A percentile compares a stretch with the other conserved stretches of the same genome.
Conservation (phyloP, 371 early-diverging fungal genomes). For the Mucor indicus region DNA sequence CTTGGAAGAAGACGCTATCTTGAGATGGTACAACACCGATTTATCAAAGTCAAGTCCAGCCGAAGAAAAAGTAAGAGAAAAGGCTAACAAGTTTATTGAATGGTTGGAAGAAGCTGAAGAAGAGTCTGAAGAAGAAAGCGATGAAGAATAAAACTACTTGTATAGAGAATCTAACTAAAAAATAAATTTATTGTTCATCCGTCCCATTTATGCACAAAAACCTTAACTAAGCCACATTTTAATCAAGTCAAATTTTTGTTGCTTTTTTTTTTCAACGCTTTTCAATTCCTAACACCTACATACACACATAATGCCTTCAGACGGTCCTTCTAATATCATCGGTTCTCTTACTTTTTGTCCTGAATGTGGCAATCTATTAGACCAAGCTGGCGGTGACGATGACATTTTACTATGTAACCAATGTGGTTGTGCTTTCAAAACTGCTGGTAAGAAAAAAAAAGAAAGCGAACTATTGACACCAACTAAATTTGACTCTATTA, state of each 20-base stretch:
- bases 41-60: conserved; percentile 25
- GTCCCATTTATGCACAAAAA: too few species aligned
- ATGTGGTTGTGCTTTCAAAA: conserved; percentile 69
- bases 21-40: conserved; percentile 69
- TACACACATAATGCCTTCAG: conserved; percentile 10
- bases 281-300: neutral
- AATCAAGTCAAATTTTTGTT: too few species aligned
- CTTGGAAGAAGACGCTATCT: conserved; percentile 79
- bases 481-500: neutral
- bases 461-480: neutral
- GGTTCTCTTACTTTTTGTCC: conserved; percentile 84
- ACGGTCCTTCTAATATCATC: conserved; percentile 32
- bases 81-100: conserved; percentile 58
- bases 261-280: conserved; percentile 5
- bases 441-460: conserved; percentile 47
- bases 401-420: conserved; percentile 75
- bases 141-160: conserved; percentile 18
- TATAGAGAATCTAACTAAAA: too few species aligned
- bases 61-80: conserved; percentile 40
- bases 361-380: conserved; percentile 85
- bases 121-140: conserved; percentile 30
- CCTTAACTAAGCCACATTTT: conserved; percentile 1
- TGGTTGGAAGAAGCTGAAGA: conserved; percentile 70
- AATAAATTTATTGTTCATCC: too few species aligned
- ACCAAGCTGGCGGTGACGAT: conserved; percentile 72